A percentile compares a stretch with the other conserved stretches of the same genome.
Conservation (phyloP, 345 rosid genomes). For the Eucalyptus marginata region DNA sequence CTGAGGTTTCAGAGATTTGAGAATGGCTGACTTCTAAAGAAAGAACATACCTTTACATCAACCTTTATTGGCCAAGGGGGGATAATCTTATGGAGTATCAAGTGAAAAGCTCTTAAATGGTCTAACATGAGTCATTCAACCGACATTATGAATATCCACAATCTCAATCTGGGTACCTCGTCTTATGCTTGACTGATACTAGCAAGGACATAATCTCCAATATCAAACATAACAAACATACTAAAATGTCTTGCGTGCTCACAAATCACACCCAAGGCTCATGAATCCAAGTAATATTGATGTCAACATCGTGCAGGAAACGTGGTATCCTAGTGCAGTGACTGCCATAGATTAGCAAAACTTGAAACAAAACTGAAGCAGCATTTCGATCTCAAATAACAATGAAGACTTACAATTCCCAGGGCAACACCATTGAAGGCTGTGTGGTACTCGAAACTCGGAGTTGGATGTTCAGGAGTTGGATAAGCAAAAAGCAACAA, state of each 20-base stretch:
- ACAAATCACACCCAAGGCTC: background rate
- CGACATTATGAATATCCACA: background rate
- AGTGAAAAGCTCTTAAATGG: background rate
- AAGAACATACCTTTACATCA: background rate
- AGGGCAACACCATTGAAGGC: slow-evolving; percentile 88
- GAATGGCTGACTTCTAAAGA: background rate
- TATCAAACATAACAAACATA: background rate
- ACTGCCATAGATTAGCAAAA: background rate
- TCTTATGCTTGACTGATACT: background rate
- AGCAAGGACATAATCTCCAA: background rate
- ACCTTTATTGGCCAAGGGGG: background rate
- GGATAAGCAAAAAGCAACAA: slow-evolving; percentile 95
- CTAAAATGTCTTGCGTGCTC: background rate
- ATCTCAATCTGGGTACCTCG: background rate
- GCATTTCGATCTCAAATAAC: background rate
- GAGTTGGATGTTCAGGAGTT: slow-evolving; percentile 84
- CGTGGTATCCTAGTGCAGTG: background rate
- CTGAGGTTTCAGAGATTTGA: background rate
- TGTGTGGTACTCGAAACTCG: slow-evolving; percentile 90
- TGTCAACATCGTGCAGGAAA: background rate
- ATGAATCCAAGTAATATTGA: background rate
- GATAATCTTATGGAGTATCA: background rate
- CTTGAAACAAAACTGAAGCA: background rate
- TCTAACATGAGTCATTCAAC: background rate
- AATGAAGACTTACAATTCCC: slow-evolving; percentile 66